phyloP scores from a whole-genome alignment of 129 eudicot genomes.

The Pulicaria dysenterica region DNA sequence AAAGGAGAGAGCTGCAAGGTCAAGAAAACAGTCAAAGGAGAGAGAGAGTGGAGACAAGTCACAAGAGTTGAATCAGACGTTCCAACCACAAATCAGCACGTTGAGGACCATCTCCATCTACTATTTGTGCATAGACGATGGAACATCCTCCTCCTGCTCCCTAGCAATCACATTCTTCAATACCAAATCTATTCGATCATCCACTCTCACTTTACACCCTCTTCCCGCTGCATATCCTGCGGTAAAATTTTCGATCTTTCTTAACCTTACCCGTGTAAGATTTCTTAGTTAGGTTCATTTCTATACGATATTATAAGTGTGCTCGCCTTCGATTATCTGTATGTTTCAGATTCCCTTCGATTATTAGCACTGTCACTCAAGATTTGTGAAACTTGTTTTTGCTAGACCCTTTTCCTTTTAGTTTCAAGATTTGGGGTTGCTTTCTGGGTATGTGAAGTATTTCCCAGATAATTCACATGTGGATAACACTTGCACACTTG shows the following conservation, averaged over 20 bases:
- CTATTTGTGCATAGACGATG: not conserved
- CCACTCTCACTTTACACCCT: not conserved
- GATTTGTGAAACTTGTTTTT: not conserved
- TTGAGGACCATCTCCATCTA: not conserved
- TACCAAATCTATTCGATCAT: not conserved
- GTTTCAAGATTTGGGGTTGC: slow-evolving; percentile 13
- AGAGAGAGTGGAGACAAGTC: not conserved
- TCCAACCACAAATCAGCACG: slow-evolving; percentile 31
- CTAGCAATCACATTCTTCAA: not conserved
- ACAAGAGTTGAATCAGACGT: slow-evolving; percentile 7
- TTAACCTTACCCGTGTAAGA: not conserved
- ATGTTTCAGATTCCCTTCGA: slow-evolving; percentile 1
- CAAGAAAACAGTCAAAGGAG: slow-evolving; percentile 21
- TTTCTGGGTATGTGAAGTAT: not conserved
- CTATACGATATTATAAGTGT: not conserved
- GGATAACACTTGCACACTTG: not conserved
- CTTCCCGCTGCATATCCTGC: not conserved
- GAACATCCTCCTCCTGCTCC: too few relatives aligned
- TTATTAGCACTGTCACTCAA: not conserved
- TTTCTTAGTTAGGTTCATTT: not conserved
- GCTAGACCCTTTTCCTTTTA: not conserved
- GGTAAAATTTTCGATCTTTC: slow-evolving; percentile 5
- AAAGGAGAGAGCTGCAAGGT: not conserved
- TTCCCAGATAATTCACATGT: not conserved
- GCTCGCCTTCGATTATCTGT: not conserved